Conservation (phyloP, 176 grass and related monocot genomes). For the Paspalum notatum region DNA sequence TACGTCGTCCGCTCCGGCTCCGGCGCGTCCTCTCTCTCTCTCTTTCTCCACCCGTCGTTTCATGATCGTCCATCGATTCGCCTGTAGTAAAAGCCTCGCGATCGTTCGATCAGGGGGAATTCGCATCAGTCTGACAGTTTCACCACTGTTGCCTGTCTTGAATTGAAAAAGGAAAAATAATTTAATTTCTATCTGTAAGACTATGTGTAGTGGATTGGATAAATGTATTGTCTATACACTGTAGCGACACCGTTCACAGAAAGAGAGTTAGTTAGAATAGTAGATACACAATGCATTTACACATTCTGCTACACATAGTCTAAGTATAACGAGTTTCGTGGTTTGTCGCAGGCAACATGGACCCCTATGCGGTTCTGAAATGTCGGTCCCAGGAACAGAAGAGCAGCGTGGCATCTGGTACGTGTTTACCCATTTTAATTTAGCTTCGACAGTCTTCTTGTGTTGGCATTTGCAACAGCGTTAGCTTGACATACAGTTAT, state of each 20-base stretch:
- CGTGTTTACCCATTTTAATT: neutral
- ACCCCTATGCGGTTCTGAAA: conserved; percentile 74
- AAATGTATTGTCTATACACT: no score
- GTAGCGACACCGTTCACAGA: no score
- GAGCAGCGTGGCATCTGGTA: conserved; percentile 68
- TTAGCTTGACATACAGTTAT: no score
- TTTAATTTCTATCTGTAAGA: no score
- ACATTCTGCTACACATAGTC: no score
- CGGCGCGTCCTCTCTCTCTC: neutral
- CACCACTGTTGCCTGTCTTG: no score
- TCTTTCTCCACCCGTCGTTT: neutral
- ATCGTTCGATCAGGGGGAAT: neutral
- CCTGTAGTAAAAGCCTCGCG: neutral
- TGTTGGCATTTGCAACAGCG: no score
- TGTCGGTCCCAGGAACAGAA: conserved; percentile 72
- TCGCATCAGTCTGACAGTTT: no score
- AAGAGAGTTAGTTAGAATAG: no score
- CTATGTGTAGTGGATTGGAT: no score
- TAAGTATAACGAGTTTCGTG: conserved; percentile 3
- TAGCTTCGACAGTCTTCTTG: neutral
- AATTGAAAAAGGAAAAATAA: no score
- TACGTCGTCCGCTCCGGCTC: conserved; percentile 46
- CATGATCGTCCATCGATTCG: neutral
- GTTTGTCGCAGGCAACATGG: conserved; percentile 69
- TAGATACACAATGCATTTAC: no score